phyloP scores from a whole-genome alignment of 2,329 filamentous ascomycete genomes.

The Trichophyton benhamiae region DNA sequence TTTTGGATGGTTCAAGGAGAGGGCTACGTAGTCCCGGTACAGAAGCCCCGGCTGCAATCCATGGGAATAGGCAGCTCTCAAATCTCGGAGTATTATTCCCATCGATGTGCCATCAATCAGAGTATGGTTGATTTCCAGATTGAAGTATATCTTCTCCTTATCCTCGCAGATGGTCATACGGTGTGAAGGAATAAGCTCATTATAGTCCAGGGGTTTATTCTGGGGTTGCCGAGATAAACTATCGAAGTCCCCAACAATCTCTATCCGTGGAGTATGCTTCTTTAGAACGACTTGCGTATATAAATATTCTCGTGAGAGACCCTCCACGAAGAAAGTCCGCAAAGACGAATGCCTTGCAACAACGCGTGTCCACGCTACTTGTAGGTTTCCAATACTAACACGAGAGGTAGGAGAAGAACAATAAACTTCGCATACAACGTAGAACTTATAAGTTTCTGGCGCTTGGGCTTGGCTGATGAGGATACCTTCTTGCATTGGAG shows the following conservation, averaged over 20 bases:
- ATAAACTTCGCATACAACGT: not conserved
- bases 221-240: not conserved
- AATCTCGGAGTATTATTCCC: conserved; percentile 27
- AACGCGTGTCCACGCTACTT: not conserved
- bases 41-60: not conserved
- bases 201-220: not conserved
- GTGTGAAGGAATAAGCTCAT: not conserved
- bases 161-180: not conserved
- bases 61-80: conserved; percentile 24
- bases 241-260: not conserved
- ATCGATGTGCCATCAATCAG: conserved; percentile 34
- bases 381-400: not conserved
- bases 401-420: not conserved
- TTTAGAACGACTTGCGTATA: not conserved
- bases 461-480: conserved; percentile 1
- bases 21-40: conserved; percentile 23
- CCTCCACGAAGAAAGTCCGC: not conserved
- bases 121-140: conserved; percentile 32
- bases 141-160: not conserved
- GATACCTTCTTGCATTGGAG: conserved; percentile 7
- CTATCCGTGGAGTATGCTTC: not conserved
- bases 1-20: conserved; percentile 15
- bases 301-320: not conserved
- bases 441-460: not conserved
- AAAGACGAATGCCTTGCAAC: not conserved